A percentile compares a stretch with the other conserved stretches of the same genome.
These are phyloP conservation scores for Ogataea haglerorum DNA, from an alignment of 805 yeast species.

Conservation along the genomic window DNA sequence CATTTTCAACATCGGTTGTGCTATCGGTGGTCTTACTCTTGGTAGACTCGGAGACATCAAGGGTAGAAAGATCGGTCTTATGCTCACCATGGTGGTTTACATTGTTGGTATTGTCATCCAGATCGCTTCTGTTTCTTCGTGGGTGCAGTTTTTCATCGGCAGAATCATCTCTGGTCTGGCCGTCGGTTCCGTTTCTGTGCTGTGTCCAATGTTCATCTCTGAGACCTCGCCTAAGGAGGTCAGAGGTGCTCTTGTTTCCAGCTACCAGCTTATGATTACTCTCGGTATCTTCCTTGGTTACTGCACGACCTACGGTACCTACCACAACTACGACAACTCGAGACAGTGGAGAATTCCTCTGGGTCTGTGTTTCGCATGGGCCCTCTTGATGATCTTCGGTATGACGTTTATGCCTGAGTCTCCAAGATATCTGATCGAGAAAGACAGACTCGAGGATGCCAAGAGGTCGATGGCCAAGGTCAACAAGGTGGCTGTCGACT, in stretches of 20 bases:
- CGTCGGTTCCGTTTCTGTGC: slow-evolving; percentile 52
- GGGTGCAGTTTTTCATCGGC: slow-evolving; percentile 67
- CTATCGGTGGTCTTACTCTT: slow-evolving; percentile 63
- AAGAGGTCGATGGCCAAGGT: slow-evolving; percentile 51
- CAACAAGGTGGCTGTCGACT: slow-evolving; percentile 53
- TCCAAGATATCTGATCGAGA: slow-evolving; percentile 59
- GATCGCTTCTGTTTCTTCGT: slow-evolving; percentile 48
- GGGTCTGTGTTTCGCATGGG: slow-evolving; percentile 50
- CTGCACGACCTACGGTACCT: slow-evolving; percentile 64
- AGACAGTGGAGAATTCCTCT: slow-evolving; percentile 69
- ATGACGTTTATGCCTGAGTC: slow-evolving; percentile 67
- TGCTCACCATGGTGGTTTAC: slow-evolving; percentile 52
- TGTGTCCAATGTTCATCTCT: slow-evolving; percentile 57
- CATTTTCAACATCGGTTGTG: slow-evolving; percentile 69
- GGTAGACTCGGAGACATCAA: slow-evolving; percentile 54
- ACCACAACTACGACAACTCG: slow-evolving; percentile 43
- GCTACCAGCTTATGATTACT: slow-evolving; percentile 68
- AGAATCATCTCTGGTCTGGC: slow-evolving; percentile 56
- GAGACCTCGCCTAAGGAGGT: slow-evolving; percentile 68
- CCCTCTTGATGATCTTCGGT: slow-evolving; percentile 45
- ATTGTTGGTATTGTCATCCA: slow-evolving; percentile 61
- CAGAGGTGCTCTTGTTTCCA: slow-evolving; percentile 69
- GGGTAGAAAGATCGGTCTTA: slow-evolving; percentile 60
- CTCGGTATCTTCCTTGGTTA: slow-evolving; percentile 70
- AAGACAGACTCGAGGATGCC: slow-evolving; percentile 50